Conservation (phyloP, 1,284 basidiomycete genomes). For the Naganishia sp. region DNA sequence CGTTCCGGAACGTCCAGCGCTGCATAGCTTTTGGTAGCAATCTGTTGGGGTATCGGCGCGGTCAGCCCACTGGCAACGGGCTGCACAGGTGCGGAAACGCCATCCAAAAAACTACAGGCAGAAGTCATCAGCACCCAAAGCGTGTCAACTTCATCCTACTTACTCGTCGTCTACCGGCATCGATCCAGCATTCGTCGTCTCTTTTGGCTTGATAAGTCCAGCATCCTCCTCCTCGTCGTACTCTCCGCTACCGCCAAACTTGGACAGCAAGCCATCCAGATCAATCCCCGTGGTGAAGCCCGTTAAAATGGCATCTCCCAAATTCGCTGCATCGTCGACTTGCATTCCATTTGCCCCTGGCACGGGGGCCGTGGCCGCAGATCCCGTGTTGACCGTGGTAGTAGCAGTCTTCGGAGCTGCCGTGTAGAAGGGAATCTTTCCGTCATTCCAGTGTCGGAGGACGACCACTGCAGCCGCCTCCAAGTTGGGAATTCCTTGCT, state of each 20-base stretch:
- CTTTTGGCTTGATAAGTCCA: conserved; percentile 36
- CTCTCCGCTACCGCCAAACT: conserved; percentile 46
- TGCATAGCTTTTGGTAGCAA: neutral
- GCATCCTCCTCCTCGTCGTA: conserved; percentile 45
- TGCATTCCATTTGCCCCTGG: conserved; percentile 39
- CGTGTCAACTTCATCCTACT: neutral
- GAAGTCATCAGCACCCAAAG: neutral
- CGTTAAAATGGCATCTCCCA: conserved; percentile 51
- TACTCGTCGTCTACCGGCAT: conserved; percentile 34
- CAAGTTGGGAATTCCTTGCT: conserved; percentile 90
- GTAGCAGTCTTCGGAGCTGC: conserved; percentile 64
- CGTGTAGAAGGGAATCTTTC: conserved; percentile 89
- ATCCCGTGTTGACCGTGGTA: conserved; percentile 65
- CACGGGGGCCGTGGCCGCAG: conserved; percentile 9
- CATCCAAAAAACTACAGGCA: conserved; percentile 6
- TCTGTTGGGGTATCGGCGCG: neutral
- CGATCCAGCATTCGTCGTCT: conserved; percentile 1
- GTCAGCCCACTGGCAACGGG: neutral
- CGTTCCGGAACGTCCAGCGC: conserved; percentile 8
- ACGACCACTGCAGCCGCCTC: conserved; percentile 78
- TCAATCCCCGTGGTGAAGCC: conserved; percentile 52
- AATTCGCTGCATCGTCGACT: conserved; percentile 38
- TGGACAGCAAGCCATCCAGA: conserved; percentile 51
- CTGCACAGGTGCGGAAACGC: neutral
- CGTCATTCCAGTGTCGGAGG: conserved; percentile 93